Evolutionary conservation across 306 rosid species (phyloP).

Genomic region (Pterocarpus santalinus): DNA sequence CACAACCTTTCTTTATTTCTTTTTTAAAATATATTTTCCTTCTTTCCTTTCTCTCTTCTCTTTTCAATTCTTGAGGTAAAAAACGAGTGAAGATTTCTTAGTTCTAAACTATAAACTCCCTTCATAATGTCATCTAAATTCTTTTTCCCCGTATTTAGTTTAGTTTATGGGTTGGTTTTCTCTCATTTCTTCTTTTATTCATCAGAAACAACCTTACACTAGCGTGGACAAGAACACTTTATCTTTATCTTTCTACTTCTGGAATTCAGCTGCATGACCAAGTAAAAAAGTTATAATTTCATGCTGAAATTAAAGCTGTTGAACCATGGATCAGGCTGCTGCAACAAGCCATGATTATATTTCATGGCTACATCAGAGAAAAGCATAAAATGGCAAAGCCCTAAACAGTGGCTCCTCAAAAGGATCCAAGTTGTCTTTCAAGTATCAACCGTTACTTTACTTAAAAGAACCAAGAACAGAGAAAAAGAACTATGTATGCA

Average conservation of each 20-base stretch:
- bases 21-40: conserved; percentile 32
- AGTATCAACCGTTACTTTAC: conserved; percentile 31
- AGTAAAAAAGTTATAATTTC: conserved; percentile 37
- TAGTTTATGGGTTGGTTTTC: background rate
- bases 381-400: conserved; percentile 47
- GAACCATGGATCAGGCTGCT: conserved; percentile 52
- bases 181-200: conserved; percentile 2
- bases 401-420: conserved; percentile 50
- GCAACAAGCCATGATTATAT: conserved; percentile 43
- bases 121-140: conserved; percentile 19
- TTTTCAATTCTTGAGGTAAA: conserved; percentile 14
- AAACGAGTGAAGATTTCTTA: background rate
- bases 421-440: conserved; percentile 47
- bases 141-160: conserved; percentile 14
- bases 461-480: conserved; percentile 44
- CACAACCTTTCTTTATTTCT: conserved; percentile 6
- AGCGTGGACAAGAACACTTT: conserved; percentile 33
- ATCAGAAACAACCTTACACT: conserved; percentile 22
- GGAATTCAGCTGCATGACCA: conserved; percentile 52
- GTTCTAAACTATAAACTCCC: conserved; percentile 34
- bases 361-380: conserved; percentile 29
- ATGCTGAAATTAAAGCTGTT: conserved; percentile 30
- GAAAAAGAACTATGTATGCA: conserved; percentile 34
- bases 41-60: conserved; percentile 18
- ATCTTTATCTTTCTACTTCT: conserved; percentile 41